Conservation (phyloP, 139 green algal species). For the Closterium sp. region DNA sequence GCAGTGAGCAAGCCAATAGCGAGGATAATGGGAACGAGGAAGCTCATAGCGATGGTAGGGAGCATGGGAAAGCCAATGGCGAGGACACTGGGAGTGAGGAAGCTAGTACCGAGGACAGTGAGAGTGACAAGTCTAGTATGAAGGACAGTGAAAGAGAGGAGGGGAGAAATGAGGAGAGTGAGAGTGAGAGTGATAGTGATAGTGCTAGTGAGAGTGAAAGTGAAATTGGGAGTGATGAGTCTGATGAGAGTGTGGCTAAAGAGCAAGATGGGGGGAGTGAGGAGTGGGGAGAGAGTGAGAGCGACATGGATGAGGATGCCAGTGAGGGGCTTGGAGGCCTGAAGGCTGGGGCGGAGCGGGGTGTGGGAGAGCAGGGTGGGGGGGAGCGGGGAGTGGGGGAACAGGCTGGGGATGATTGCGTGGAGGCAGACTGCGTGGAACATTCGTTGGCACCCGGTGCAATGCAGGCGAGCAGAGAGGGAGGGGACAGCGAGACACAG, state of each 20-base stretch:
- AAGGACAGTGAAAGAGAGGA: background rate
- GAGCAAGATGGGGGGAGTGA: no score
- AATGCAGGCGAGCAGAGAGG: no score
- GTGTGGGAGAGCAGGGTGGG: background rate
- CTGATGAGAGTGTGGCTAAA: no score
- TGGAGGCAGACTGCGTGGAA: no score
- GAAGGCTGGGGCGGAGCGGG: background rate
- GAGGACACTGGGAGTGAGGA: background rate
- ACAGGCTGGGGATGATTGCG: no score
- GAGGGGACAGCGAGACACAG: no score
- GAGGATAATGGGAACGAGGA: background rate
- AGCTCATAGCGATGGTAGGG: background rate
- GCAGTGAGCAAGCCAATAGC: background rate
- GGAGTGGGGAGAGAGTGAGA: no score
- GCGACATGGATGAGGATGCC: no score
- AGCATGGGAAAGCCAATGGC: background rate
- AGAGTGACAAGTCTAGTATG: background rate
- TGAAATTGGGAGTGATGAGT: no score
- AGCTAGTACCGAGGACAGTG: background rate
- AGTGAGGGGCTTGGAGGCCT: background rate
- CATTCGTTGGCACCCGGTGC: no score
- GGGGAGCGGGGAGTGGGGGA: no score
- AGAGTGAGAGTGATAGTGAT: background rate
- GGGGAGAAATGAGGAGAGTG: background rate
- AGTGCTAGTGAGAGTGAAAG: no score